Evolutionary conservation across 352 stramenopile species (phyloP).

Genomic region (Phytophthora fragariae): DNA sequence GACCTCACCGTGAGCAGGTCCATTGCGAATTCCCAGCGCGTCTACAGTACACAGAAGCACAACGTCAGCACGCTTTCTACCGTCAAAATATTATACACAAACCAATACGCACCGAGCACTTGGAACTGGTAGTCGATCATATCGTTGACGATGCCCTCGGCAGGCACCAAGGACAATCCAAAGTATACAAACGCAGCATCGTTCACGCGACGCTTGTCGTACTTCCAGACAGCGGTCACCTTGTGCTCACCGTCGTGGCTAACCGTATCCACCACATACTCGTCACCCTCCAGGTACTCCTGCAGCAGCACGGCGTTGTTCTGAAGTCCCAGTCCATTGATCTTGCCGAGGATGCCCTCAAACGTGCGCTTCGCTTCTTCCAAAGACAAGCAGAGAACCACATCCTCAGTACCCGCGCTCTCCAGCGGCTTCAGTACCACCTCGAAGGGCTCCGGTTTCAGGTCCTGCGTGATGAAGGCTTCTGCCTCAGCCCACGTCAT

Average conservation of each 20-base stretch:
- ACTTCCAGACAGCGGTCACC: conserved; percentile 97
- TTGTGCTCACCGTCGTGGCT: conserved; percentile 94
- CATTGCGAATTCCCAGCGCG: conserved; percentile 76
- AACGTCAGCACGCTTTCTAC: conserved; percentile 2
- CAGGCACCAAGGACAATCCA: conserved; percentile 77
- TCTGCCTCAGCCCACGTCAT: conserved; percentile 79
- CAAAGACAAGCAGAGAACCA: conserved; percentile 82
- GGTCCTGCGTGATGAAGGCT: conserved; percentile 71
- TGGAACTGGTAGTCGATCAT: conserved; percentile 89
- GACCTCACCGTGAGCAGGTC: conserved; percentile 83
- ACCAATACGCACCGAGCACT: conserved; percentile 54
- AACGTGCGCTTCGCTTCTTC: conserved; percentile 87
- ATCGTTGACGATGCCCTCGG: conserved; percentile 71
- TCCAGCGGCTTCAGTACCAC: conserved; percentile 93
- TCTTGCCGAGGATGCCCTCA: conserved; percentile 82
- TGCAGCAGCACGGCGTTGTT: conserved; percentile 91
- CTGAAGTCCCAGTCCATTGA: conserved; percentile 87
- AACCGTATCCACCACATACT: conserved; percentile 98
- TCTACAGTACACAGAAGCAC: conserved; percentile 35
- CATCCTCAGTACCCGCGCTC: conserved; percentile 79
- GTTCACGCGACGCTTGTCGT: conserved; percentile 97
- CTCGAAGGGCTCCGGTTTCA: conserved; percentile 77
- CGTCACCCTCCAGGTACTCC: conserved; percentile 94
- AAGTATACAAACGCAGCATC: conserved; percentile 96
- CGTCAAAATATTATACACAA: background rate